These are phyloP conservation scores for Solanum raphanifolium DNA, from an alignment of 257 asterid species.

Conservation along the genomic window DNA sequence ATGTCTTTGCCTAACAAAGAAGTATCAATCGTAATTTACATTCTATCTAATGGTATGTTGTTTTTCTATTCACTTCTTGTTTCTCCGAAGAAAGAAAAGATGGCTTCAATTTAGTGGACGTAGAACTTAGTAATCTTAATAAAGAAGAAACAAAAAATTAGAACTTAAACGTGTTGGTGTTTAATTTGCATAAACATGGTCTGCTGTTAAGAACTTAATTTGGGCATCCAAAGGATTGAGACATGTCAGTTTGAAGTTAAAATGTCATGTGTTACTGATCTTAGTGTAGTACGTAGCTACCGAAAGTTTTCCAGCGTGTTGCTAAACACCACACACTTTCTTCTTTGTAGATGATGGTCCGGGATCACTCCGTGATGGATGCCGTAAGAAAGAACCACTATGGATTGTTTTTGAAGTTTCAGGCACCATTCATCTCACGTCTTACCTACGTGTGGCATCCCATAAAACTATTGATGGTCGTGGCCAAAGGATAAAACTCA, in stretches of 20 bases:
- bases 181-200: neutral
- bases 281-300: neutral
- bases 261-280: neutral
- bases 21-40: neutral
- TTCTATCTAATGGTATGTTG: neutral
- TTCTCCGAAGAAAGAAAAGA: neutral
- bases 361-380: conserved; percentile 81
- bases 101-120: neutral
- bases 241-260: neutral
- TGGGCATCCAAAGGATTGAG: neutral
- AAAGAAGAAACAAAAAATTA: neutral
- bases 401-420: conserved; percentile 86
- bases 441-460: conserved; percentile 63
- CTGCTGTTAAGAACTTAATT: neutral
- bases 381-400: conserved; percentile 67
- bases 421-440: conserved; percentile 66
- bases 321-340: neutral
- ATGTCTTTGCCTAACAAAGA: neutral
- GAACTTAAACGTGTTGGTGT: neutral
- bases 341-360: conserved; percentile 69
- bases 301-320: neutral
- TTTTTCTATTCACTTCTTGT: neutral
- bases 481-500: conserved; percentile 68
- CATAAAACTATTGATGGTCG: conserved; percentile 87
- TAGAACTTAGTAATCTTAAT: neutral